Conservation (phyloP, 768 basidiomycete species). For the Wakefieldia striispora region DNA sequence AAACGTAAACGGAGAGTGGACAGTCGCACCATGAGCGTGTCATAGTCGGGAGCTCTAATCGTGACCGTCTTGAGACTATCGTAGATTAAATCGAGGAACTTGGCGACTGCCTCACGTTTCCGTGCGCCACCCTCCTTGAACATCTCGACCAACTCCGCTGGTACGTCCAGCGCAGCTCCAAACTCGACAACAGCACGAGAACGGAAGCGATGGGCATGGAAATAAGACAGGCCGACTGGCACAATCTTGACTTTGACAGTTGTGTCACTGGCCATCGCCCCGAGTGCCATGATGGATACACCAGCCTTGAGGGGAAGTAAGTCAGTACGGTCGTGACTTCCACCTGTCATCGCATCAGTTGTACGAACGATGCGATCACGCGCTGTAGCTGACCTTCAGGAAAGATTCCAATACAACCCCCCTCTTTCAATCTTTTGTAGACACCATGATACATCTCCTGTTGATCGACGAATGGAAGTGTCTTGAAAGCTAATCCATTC, state of each 20-base stretch:
- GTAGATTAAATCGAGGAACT: slow-evolving; percentile 88
- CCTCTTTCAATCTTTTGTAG: slow-evolving; percentile 80
- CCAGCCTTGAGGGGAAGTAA: slow-evolving; percentile 96
- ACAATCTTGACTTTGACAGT: slow-evolving; percentile 88
- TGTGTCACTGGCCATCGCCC: slow-evolving; percentile 93
- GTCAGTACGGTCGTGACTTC: slow-evolving; percentile 97
- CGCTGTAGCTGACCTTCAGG: slow-evolving; percentile 75
- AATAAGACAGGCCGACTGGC: slow-evolving; percentile 75
- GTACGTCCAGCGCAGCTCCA: slow-evolving; percentile 88
- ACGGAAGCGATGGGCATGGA: slow-evolving; percentile 83
- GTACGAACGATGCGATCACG: background rate
- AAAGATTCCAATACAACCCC: slow-evolving; percentile 94
- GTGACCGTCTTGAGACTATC: slow-evolving; percentile 95
- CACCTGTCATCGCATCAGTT: slow-evolving; percentile 53
- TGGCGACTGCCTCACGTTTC: slow-evolving; percentile 88
- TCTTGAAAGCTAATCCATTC: slow-evolving; percentile 75
- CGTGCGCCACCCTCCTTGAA: slow-evolving; percentile 85
- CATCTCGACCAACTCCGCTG: slow-evolving; percentile 81
- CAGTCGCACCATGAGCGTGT: slow-evolving; percentile 88
- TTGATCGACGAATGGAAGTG: slow-evolving; percentile 88
- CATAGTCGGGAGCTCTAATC: slow-evolving; percentile 92
- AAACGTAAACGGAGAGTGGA: background rate
- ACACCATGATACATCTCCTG: slow-evolving; percentile 93
- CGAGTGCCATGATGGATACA: slow-evolving; percentile 96
- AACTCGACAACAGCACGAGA: slow-evolving; percentile 98